Base-by-base conservation (phyloP, 129 eudicot genomes). In the Smallanthus sonchifolius region DNA sequence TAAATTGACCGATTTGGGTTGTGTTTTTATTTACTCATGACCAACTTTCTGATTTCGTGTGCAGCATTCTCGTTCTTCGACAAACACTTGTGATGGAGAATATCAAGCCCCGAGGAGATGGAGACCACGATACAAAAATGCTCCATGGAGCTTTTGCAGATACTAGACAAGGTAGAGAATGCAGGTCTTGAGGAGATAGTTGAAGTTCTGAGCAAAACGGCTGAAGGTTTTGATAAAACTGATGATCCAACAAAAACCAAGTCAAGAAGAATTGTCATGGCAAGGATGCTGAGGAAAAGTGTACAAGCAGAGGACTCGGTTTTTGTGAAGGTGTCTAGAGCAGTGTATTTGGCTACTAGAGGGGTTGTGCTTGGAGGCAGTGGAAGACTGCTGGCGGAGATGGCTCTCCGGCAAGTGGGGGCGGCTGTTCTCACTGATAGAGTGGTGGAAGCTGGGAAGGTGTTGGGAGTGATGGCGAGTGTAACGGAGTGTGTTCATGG, bases 51-150 rank as follows among this genome's bases (percentile, higher is more conserved):
- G 38, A 30, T 54, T 6, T 35, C 40, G 20, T 73, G 5, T 78
- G 84, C 95, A 95, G 99, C 72, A 83, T 91, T 37, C 83, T 95
- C 47, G 90, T 95, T 64, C 82, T 91, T 79, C 80, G 96, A 34
- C 99, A 95, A 76, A 83, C 87, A 28, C 94, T 95, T 24, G 14
- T 87, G 43, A 87, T 86, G 65, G 92, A 91, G 80, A 76, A 76
- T 87, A 45, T 67, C 73, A 70, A 88, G 57, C 45, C 80, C 84
- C 2, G 82, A 79, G 62, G 91, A 87, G 15, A 87, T 91, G 88
- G 97, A 86, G 19, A 75, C 14, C 72, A 69, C 87, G 20, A 62
- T 91, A 4, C 83, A 72, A 37, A 49, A 71, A 54, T 84, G 94
- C 48, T 65, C 73, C 9, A 74, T 78, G 8, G 76, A 77, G 19